Conservation (phyloP, 163 green algal genomes). For the Prototheca wickerhamii region DNA sequence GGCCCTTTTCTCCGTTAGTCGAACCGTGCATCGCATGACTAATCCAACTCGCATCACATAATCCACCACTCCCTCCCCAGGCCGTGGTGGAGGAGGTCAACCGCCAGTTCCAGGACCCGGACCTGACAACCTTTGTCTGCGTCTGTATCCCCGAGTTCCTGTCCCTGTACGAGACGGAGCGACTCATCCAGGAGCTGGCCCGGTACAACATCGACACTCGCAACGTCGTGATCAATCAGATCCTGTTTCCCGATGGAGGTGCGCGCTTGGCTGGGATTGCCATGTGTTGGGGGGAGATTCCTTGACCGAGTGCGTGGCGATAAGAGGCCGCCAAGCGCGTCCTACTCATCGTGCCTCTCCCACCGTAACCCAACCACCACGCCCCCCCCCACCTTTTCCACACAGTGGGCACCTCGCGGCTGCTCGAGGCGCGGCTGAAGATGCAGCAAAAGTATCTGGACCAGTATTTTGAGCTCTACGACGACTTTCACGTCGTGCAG, state of each 20-base stretch:
- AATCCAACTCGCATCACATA: not conserved
- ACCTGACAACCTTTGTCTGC: constrained; percentile 94
- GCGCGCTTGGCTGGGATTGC: not conserved
- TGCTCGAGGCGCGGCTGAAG: constrained; percentile 74
- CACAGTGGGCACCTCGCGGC: constrained; percentile 37
- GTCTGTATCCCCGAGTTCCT: constrained; percentile 98
- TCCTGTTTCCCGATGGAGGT: constrained; percentile 73
- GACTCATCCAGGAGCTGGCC: constrained; percentile 93
- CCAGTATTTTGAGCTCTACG: constrained; percentile 95
- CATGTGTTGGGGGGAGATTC: not conserved
- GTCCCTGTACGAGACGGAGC: constrained; percentile 94
- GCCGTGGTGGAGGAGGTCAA: constrained; percentile 63
- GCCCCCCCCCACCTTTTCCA: not conserved
- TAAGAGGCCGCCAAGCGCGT: not conserved
- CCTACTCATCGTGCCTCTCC: not conserved
- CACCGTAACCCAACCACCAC: not conserved
- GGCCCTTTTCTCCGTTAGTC: no score
- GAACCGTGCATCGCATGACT: not conserved
- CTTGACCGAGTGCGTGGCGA: not conserved
- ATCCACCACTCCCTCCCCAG: constrained; percentile 7
- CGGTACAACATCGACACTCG: constrained; percentile 89
- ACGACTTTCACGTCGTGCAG: constrained; percentile 94
- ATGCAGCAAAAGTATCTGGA: constrained; percentile 92
- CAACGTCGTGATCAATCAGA: constrained; percentile 97
- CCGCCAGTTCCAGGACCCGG: constrained; percentile 83